Evolutionary conservation across 2,329 filamentous ascomycete genomes (phyloP), one percentile per base, ranked within the genome.

Genomic region (Aspergillus fumigatus): DNA sequence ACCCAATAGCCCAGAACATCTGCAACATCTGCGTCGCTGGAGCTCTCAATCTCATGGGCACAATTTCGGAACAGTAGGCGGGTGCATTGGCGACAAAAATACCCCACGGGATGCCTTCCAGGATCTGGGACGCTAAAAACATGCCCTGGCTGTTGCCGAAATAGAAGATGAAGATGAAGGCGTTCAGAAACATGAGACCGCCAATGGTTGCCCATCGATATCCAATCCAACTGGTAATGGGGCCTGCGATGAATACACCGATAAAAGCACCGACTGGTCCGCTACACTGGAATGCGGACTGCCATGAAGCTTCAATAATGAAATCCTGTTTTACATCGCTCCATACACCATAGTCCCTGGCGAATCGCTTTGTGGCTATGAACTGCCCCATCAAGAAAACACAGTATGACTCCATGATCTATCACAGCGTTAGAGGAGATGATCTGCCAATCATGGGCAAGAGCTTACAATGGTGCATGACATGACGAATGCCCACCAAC

Each of bases 391-490:
- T 84, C 23, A 87, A 73, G 75, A 87, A 86, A 59, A 86, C 80
- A 68, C 79, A 79, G 76, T 84, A 87, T 4, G 83, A 81, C 68
- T 86, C 84, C 84, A 87, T 86, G 63, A 85, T 83, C 83, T 86
- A 61, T 61, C 54, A 21, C 54, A 53, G 48, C 19, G 55, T 62
- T 58, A 66, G 49, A 59, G 23, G 59, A 52, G 52, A 61, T 58
- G 48, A 67, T 67, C 56, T 61, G 50, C 48, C 25, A 52, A 48
- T 55, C 50, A 51, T 47, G 51, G 53, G 51, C 50, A 51, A 60
- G 59, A 60, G 60, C 81, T 75, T 70, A 83, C 81, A 72, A 84
- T 83, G 23, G 79, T 82, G 73, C 68, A 82, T 50, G 78, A 83
- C 69, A 84, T 79, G 67, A 82, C 68, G 55, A 83, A 82, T 5